Percentiles rank a stretch among this genome's conserved stretches.
Evolutionary conservation across 176 grass and related monocot genomes (phyloP).

Genomic region (Oropetium thomaeum): DNA sequence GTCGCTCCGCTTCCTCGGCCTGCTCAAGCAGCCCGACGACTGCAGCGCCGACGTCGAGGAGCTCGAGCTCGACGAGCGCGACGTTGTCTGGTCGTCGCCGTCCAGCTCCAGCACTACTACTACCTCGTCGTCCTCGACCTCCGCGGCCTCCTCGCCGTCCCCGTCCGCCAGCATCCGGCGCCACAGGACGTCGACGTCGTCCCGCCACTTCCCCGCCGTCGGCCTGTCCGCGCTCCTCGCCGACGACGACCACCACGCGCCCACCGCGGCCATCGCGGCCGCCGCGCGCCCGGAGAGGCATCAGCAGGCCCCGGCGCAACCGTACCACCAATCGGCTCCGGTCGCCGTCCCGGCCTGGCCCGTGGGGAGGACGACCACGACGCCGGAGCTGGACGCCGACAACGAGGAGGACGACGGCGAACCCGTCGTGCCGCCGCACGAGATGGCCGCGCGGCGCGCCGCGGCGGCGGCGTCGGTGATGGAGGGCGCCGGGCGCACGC

Average conservation of each 20-base stretch:
- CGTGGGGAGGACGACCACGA: conserved; percentile 18
- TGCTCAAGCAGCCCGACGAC: conserved; percentile 57
- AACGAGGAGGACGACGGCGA: conserved; percentile 39
- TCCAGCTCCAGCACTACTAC: neutral
- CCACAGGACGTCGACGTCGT: conserved; percentile 24
- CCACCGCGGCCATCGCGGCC: conserved; percentile 27
- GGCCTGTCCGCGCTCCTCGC: conserved; percentile 64
- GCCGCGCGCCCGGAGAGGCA: conserved; percentile 13
- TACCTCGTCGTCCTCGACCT: conserved; percentile 32
- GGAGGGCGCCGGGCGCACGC: conserved; percentile 72
- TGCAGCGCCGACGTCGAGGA: conserved; percentile 9
- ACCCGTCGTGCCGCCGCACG: conserved; percentile 59
- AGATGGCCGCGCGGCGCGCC: conserved; percentile 55
- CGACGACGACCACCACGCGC: conserved; percentile 9
- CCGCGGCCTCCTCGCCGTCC: conserved; percentile 42
- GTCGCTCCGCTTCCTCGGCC: conserved; percentile 70
- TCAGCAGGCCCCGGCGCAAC: conserved; percentile 12
- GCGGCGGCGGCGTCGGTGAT: conserved; percentile 60
- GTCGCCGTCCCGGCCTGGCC: conserved; percentile 68
- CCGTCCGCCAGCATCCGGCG: conserved; percentile 21
- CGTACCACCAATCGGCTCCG: conserved; percentile 64
- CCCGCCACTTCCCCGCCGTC: conserved; percentile 37
- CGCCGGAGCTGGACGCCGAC: conserved; percentile 1
- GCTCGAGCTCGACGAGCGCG: conserved; percentile 81
- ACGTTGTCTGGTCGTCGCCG: conserved; percentile 66